Percentiles rank a stretch among this genome's conserved stretches.
These are phyloP conservation scores for Ophiorrhiza pumila DNA, from an alignment of 257 asterid species.

Conservation along the genomic window DNA sequence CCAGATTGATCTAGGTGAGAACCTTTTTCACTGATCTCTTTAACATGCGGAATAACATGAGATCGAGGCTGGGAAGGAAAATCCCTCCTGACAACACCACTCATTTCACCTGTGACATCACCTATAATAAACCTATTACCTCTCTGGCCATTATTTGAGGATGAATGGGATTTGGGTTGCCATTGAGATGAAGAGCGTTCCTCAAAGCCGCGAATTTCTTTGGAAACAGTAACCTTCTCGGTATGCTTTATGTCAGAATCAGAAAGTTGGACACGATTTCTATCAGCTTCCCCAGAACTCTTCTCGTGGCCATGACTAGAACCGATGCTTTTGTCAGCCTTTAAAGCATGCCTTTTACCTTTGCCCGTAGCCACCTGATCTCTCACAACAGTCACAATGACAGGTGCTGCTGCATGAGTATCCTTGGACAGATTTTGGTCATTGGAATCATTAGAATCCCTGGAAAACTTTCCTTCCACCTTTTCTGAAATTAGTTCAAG, in stretches of 20 bases:
- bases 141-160: constrained; percentile 37
- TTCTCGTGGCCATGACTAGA: constrained; percentile 38
- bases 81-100: constrained; percentile 39
- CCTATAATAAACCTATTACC: constrained; percentile 34
- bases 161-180: constrained; percentile 65
- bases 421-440: constrained; percentile 21
- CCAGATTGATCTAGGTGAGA: constrained; percentile 30
- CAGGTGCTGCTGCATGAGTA: constrained; percentile 28
- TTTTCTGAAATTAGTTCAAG: constrained; percentile 28
- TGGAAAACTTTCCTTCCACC: constrained; percentile 29
- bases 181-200: constrained; percentile 63
- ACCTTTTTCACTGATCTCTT: constrained; percentile 25
- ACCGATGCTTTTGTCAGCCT: constrained; percentile 43
- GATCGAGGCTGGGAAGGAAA: constrained; percentile 38
- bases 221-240: constrained; percentile 37
- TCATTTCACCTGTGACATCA: constrained; percentile 32
- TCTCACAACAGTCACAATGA: constrained; percentile 32
- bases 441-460: constrained; percentile 22
- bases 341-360: constrained; percentile 52
- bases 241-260: constrained; percentile 35
- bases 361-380: constrained; percentile 56
- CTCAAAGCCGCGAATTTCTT: constrained; percentile 46
- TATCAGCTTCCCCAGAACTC: constrained; percentile 43
- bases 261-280: constrained; percentile 29
- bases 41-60: constrained; percentile 26